Evolutionary conservation across 2,329 filamentous ascomycete species (phyloP), one percentile per base, ranked within the genome.

Genomic region (Plectosphaerella plurivora): DNA sequence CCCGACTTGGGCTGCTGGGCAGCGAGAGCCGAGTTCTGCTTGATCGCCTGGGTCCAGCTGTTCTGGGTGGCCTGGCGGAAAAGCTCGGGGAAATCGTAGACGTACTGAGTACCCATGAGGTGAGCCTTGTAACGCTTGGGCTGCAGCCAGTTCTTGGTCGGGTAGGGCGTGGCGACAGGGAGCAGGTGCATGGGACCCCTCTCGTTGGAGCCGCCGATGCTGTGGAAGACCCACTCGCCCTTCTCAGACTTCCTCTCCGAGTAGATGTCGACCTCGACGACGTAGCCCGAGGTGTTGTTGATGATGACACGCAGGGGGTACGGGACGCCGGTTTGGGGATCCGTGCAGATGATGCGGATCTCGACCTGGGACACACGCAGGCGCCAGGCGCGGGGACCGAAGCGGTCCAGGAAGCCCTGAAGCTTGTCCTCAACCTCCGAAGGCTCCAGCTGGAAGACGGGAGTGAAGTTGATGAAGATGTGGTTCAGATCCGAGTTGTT

Each of bases 111-210:
- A 59, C 94, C 94, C 92, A 99, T 97, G 57, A 97, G 78, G 70
- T 99, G 94, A 61, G 94, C 94, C 87, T 96, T 97, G 86, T 99
- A 97, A 63, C 94, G 86, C 86, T 97, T 97, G 57, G 94, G 94
- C 76, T 99, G 94, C 55, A 99, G 82, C 79, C 92, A 96, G 73
- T 97, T 95, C 85, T 99, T 99, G 66, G 93, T 97, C 37, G 93
- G 88, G 73, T 99, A 99, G 20, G 94, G 91, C 4, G 91, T 92
- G 45, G 86, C 89, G 59, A 97, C 92, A 5, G 92, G 85, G 66
- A 95, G 83, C 71, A 99, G 75, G 68, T 99, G 94, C 87, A 97
- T 94, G 48, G 91, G 86, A 48, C 94, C 94, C 65, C 96, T 89
- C 82, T 96, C 96, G 68, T 87, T 94, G 51, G 90, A 96, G 57